Evolutionary conservation across 140 eudicot genomes (phyloP), one percentile per base, ranked within the genome.

Genomic region (Erigeron philadelphicus): DNA sequence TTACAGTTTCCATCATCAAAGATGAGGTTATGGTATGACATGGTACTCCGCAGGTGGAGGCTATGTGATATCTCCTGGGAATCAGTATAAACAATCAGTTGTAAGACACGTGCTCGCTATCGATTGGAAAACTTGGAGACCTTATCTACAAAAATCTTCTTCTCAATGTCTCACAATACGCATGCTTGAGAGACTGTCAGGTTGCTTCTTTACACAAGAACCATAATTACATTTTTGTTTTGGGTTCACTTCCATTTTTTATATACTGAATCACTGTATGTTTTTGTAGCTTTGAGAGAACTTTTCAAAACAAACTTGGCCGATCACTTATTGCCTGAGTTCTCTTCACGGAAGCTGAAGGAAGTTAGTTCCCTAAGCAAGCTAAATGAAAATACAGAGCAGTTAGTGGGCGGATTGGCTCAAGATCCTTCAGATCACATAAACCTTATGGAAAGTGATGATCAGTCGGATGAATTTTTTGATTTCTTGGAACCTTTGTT

Each of bases 91-190:
- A 63, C 83, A 76, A 66, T 87, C 95, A 58, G 79, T 80, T 64
- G 90, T 87, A 12, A 87, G 78, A 60, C 86, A 87, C 75, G 78
- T 84, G 95, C 95, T 87, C 62, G 81, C 95, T 48, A 76, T 87
- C 64, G 86, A 87, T 65, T 84, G 95, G 95, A 87, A 87, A 76
- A 73, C 54, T 11, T 87, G 87, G 95, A 84, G 68, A 77, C 66
- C 78, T 40, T 79, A 84, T 80, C n/a, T 81, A 17, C 81, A 71
- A 41, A 63, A 76, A 66, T 80, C 88, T 44, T 82, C 86, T 9
- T 72, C 80, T 41, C 73, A 75, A 66, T 71, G 86, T 18, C 70
- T 82, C 58, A 87, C 95, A 4, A 80, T 84, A 55, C 79, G 57
- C 76, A 82, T 84, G 88, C 81, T 87, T 31, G 87, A 76, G 56